Base-by-base conservation (phyloP, 2,329 filamentous ascomycete species). In the Mycogone perniciosa region DNA sequence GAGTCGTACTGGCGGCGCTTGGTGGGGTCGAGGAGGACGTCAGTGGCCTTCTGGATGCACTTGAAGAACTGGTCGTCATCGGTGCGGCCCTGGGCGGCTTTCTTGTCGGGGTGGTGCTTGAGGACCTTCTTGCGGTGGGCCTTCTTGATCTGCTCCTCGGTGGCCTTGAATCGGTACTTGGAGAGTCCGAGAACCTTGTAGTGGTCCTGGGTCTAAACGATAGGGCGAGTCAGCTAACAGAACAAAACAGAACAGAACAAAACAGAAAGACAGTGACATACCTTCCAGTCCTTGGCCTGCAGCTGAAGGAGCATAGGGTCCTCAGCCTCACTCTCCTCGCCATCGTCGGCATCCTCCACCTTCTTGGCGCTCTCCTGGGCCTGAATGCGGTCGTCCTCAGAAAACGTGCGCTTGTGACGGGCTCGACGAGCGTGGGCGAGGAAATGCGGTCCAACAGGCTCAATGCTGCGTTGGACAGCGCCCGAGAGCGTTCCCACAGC, bases 21-120 rank as follows among this genome's bases (percentile, higher is more conserved):
- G 69, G 85, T 79, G 46, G 93, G 93, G 75, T 99, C 93, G 50
- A 89, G 81, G 13, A 99, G 86, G 47, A 97, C 81, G 65, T 99
- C 93, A 62, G 87, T 92, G 52, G 93, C 93, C 73, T 96, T 96
- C 71, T 99, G 95, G 71, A 99, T 99, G 73, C 95, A 99, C 81
- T 99, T 99, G 86, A 99, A 99, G 80, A 99, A 99, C 70, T 88
- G 89, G 71, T 99, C 93, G 72, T 96, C 92, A 64, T 97, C 91
- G 60, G 82, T 81, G 63, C 82, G 81, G 55, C 93, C 93, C 44
- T 85, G 81, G 30, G 93, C 93, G 11, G 95, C 93, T 77, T 95
- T 95, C 85, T 99, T 99, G 72, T 99, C 93, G 56, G 93, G 93
- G 73, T 99, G 93, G 72, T 99, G 93, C 76, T 90, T 92, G 59